Percentiles rank a stretch among this genome's conserved stretches.
These are phyloP conservation scores for Actinomortierella ambigua DNA, from an alignment of 371 early-diverging fungal species.

Conservation along the genomic window DNA sequence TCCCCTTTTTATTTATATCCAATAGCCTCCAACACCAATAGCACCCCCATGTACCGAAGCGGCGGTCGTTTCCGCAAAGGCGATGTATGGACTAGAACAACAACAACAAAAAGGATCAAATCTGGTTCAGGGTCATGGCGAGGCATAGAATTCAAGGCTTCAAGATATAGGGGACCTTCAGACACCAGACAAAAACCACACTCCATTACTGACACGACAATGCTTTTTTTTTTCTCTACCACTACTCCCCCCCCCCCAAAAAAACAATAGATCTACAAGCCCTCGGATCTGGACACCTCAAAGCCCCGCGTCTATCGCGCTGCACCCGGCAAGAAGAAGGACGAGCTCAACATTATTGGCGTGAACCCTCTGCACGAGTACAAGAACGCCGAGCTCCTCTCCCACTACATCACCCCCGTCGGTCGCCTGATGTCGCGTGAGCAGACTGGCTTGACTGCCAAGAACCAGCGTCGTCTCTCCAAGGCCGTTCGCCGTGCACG, in stretches of 20 bases:
- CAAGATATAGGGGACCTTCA: too few species aligned
- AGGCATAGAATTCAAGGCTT: too few species aligned
- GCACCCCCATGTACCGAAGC: slow-evolving; percentile 18
- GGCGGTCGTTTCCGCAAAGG: slow-evolving; percentile 39
- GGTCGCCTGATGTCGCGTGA: slow-evolving; percentile 80
- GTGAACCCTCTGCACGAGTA: slow-evolving; percentile 78
- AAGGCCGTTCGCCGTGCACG: slow-evolving; percentile 87
- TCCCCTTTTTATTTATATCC: background rate
- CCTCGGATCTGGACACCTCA: slow-evolving; percentile 31
- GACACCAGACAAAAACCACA: too few species aligned
- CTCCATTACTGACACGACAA: too few species aligned
- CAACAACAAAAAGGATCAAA: background rate
- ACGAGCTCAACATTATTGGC: slow-evolving; percentile 52
- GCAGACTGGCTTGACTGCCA: slow-evolving; percentile 75
- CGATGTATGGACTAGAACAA: slow-evolving; percentile 25
- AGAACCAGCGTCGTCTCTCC: slow-evolving; percentile 79
- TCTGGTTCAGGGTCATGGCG: background rate
- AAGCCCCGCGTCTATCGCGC: slow-evolving; percentile 13
- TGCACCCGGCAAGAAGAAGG: slow-evolving; percentile 26
- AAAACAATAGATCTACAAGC: slow-evolving; percentile 36
- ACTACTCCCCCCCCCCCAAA: background rate
- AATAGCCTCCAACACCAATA: slow-evolving; percentile 12
- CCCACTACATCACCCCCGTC: slow-evolving; percentile 79
- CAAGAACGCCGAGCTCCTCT: slow-evolving; percentile 73
- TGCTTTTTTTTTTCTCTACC: background rate